A percentile compares a stretch with the other conserved stretches of the same genome.
phyloP scores from a whole-genome alignment of 139 green algal genomes.

The Zygnema circumcarinatum region DNA sequence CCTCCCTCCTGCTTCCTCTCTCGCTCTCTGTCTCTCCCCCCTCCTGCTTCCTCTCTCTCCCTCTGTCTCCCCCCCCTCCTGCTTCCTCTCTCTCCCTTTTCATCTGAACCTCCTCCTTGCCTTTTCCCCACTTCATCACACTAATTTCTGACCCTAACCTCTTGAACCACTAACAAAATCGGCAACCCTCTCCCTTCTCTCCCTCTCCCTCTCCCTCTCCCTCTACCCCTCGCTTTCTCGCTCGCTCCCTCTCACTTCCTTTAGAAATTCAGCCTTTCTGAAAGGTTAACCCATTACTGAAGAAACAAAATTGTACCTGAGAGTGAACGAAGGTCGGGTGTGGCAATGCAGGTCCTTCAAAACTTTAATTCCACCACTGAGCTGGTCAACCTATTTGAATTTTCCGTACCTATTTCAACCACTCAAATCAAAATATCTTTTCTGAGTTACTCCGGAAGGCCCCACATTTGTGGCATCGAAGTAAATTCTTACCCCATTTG shows the following conservation, averaged over 20 bases:
- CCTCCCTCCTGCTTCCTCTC: background rate
- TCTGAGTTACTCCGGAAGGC: too few species aligned
- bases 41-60: background rate
- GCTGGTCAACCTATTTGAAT: background rate
- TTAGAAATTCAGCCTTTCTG: background rate
- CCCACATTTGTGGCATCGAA: too few species aligned
- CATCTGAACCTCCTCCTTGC: background rate
- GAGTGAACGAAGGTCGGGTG: background rate
- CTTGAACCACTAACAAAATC: too few species aligned
- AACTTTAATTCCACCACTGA: too few species aligned
- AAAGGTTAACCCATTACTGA: background rate
- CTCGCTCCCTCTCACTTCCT: background rate
- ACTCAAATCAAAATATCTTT: background rate
- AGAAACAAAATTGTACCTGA: background rate
- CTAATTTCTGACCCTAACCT: too few species aligned
- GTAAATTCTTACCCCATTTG: too few species aligned
- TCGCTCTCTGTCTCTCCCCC: background rate
- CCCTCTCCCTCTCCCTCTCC: background rate
- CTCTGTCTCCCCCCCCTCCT: background rate
- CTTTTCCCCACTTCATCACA: background rate
- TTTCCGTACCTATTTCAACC: background rate
- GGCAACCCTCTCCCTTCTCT: background rate
- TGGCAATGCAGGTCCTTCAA: too few species aligned
- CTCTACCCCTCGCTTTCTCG: background rate
- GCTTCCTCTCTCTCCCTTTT: background rate